Percentiles rank a stretch among this genome's conserved stretches.
Evolutionary conservation across 306 rosid species (phyloP).

Genomic region (Urtica urens): DNA sequence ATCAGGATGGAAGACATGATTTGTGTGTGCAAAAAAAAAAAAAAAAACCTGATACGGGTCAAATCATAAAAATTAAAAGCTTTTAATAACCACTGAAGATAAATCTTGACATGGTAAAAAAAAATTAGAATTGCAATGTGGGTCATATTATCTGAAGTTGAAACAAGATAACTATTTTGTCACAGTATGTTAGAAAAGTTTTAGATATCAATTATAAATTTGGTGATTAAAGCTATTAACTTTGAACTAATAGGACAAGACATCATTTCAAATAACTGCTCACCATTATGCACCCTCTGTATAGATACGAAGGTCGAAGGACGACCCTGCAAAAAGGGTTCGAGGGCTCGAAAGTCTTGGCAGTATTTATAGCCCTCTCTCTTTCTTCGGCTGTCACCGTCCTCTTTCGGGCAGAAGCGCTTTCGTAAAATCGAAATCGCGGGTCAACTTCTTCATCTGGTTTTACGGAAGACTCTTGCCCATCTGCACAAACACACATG

Average conservation of each 20-base stretch:
- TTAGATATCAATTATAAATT: no score
- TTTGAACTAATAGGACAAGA: no score
- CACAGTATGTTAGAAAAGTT: no score
- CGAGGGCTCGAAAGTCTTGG: conserved; percentile 74
- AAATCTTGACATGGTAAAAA: no score
- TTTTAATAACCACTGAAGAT: no score
- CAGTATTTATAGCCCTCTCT: conserved; percentile 63
- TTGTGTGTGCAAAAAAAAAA: conserved; percentile 2
- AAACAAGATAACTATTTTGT: no score
- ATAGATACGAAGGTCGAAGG: conserved; percentile 85
- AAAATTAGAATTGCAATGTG: no score
- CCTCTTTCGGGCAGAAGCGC: conserved; percentile 97
- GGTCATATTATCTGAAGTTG: no score
- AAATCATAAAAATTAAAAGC: no score
- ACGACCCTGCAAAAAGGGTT: conserved; percentile 95
- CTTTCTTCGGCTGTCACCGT: conserved; percentile 95
- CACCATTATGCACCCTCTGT: conserved; percentile 97
- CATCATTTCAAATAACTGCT: conserved; percentile 20
- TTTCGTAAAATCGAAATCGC: conserved; percentile 79
- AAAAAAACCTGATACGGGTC: no score
- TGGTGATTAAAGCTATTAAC: no score
- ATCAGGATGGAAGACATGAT: conserved; percentile 5
- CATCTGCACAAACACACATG: conserved; percentile 42
- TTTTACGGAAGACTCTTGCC: conserved; percentile 43
- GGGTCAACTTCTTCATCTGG: conserved; percentile 57